These are phyloP conservation scores for Rhynchospora breviuscula DNA, from an alignment of 176 grass and related monocot genomes.

Conservation along the genomic window DNA sequence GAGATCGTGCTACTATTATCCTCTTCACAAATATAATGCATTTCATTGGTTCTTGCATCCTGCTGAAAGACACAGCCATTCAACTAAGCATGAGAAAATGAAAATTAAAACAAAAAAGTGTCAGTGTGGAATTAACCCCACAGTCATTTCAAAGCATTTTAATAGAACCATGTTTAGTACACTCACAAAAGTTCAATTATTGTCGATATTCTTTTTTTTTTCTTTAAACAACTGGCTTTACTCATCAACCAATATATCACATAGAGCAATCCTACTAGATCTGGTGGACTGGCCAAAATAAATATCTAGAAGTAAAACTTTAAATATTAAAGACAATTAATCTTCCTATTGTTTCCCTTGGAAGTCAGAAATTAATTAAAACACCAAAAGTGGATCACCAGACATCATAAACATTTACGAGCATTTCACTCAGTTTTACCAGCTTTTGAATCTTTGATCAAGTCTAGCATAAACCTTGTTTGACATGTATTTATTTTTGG, in stretches of 20 bases:
- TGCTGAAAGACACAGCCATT: constrained; percentile 42
- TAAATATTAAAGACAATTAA: background rate
- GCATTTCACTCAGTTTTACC: background rate
- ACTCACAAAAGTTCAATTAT: background rate
- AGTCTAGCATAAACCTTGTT: background rate
- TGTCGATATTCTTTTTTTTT: background rate
- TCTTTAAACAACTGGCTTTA: background rate
- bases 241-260: background rate
- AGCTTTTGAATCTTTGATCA: background rate
- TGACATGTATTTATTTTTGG: background rate
- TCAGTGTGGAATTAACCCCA: background rate
- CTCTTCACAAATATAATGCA: constrained; percentile 99
- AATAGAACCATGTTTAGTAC: background rate
- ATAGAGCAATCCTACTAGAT: background rate
- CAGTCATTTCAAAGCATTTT: background rate
- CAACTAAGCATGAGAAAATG: constrained; percentile 25
- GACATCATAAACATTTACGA: background rate
- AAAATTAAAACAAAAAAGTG: constrained; percentile 26
- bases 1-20: constrained; percentile 57
- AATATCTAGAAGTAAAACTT: background rate
- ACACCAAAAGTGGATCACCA: background rate
- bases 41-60: constrained; percentile 59
- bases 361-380: background rate
- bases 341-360: background rate
- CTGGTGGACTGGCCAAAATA: background rate